Evolutionary conservation across 768 basidiomycete genomes (phyloP).

Genomic region (Leucocoprinus leucothites): DNA sequence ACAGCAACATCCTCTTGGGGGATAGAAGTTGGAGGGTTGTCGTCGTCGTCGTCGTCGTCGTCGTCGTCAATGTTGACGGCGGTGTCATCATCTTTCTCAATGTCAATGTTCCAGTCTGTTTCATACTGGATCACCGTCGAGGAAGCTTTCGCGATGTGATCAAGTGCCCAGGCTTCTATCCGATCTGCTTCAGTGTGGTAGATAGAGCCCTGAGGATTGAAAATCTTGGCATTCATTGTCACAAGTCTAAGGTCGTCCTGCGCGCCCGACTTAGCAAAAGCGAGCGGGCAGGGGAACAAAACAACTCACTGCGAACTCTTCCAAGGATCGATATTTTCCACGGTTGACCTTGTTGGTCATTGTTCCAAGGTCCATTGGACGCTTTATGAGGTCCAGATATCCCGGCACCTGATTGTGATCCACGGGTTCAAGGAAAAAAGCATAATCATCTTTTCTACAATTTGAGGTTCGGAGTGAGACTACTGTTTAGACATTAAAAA

Average conservation of each 20-base stretch:
- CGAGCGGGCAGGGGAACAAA: neutral
- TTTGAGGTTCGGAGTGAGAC: constrained; percentile 7
- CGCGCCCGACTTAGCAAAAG: neutral
- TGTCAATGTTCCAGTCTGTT: constrained; percentile 81
- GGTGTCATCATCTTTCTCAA: constrained; percentile 63
- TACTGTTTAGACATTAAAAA: neutral
- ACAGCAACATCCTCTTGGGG: constrained; percentile 45
- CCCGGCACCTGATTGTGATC: constrained; percentile 56
- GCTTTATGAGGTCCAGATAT: constrained; percentile 66
- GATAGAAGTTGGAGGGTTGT: constrained; percentile 28
- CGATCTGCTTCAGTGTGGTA: constrained; percentile 73
- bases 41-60: constrained; percentile 38
- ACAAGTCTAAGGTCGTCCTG: constrained; percentile 74
- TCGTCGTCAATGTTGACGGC: constrained; percentile 38
- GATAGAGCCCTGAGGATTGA: constrained; percentile 73
- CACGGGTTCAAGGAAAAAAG: constrained; percentile 74
- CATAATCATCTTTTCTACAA: constrained; percentile 80
- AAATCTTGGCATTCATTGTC: constrained; percentile 68
- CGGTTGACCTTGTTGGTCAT: constrained; percentile 75
- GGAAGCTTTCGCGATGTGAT: constrained; percentile 70
- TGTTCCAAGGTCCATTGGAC: constrained; percentile 92
- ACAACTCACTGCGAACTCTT: constrained; percentile 69
- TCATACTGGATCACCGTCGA: constrained; percentile 78
- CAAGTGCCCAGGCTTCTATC: constrained; percentile 66
- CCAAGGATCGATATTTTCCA: constrained; percentile 75